Evolutionary conservation across 2,329 filamentous ascomycete genomes (phyloP), one percentile per base, ranked within the genome.

Genomic region (Alternaria longipes): DNA sequence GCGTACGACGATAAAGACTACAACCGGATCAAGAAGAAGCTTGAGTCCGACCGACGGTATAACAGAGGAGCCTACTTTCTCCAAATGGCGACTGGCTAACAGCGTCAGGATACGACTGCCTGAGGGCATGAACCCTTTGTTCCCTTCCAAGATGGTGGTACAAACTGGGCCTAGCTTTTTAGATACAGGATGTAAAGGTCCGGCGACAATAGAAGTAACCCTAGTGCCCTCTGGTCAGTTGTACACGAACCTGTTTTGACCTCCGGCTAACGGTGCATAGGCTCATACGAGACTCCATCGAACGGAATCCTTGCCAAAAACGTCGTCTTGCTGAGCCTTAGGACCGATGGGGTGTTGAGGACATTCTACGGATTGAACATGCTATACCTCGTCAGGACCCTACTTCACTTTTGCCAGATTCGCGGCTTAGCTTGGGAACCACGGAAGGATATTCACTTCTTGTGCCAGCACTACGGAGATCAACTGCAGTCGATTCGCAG

Each of bases 1-100:
- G 74, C 73, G 1, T 78, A 77, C 44, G 75, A 77, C 36, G 72
- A 72, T 36, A 68, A 61, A 49, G 73, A 77, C 26, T 77, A 70
- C 41, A 56, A 64, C 20, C 68, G 69, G 8, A 67, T 78, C 8
- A 74, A 68, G 40, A 44, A 56, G 7, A 76, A 75, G 53, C 59
- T 78, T 8, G 71, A 73, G 28, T 50, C 55, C 12, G 73, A 78
- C 30, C 66, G 54, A 41, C 66, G 75, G 74, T 74, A 74, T 50
- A 65, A 22, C 38, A 38, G 26, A 26, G 24, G 24, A 26, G 24
- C 24, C 3, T 12, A 22, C 8, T 8, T 1, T 3, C 24, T 20
- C 6, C 14, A 32, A 12, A 4, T 11, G 7, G 22, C 8, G 18
- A 32, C 28, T 1, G 34, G n/a, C 68, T 78, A 44, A 76, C 52